Evolutionary conservation across 257 asterid species (phyloP).

Genomic region (Dorcoceras hygrometricum): DNA sequence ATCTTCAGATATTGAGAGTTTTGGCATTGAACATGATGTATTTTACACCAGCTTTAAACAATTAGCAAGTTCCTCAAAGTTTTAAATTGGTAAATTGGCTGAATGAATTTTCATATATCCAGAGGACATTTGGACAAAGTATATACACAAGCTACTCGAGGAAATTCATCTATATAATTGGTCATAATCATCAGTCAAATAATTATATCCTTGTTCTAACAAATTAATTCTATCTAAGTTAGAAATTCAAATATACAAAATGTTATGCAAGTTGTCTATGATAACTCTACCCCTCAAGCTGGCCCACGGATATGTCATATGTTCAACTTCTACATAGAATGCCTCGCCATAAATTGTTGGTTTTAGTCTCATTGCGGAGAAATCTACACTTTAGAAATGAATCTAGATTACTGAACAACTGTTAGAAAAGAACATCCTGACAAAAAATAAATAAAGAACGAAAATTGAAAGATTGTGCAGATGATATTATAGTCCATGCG

Average conservation of each 20-base stretch:
- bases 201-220: neutral
- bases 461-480: neutral
- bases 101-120: neutral
- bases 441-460: neutral
- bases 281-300: neutral
- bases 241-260: neutral
- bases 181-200: neutral
- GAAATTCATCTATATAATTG: too few relatives aligned
- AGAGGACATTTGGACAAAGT: neutral
- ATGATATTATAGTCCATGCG: neutral
- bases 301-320: too few relatives aligned
- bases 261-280: neutral
- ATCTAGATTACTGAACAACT: too few relatives aligned
- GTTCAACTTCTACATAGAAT: neutral
- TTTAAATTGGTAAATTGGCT: conserved; percentile 5
- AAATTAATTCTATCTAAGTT: neutral
- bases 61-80: conserved; percentile 13
- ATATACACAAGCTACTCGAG: neutral
- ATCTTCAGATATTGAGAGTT: conserved; percentile 16
- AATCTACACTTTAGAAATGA: neutral
- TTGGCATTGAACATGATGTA: neutral
- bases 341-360: neutral
- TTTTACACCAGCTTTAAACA: conserved; percentile 16
- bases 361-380: neutral
- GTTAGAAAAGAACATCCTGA: neutral